These are phyloP conservation scores for Arabidopsis thaliana DNA, from an alignment of 345 rosid genomes.

Conservation along the genomic window TAIR10.1 NC_003076.8:3022501-3023000, in stretches of 20 bases:
- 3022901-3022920: constrained; percentile 71
- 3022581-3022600: constrained; percentile 75
- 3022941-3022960: constrained; percentile 96
- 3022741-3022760: constrained; percentile 94
- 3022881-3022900: constrained; percentile 81
- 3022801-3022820: constrained; percentile 15
- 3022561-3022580: constrained; percentile 98
- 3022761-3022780: constrained; percentile 80
- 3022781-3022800: not conserved
- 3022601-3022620: not conserved
- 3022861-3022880: constrained; percentile 99
- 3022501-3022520: constrained; percentile 95
- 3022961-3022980: constrained; percentile 99
- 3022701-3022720: constrained; percentile 99
- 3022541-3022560: constrained; percentile 98
- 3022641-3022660: not conserved
- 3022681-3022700: constrained; percentile 94
- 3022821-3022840: not conserved
- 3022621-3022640: not conserved
- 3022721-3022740: constrained; percentile 95
- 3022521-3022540: constrained; percentile 87
- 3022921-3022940: constrained; percentile 98
- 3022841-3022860: constrained; percentile 69
- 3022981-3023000: constrained; percentile 48
- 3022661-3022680: constrained; percentile 73